A percentile compares a stretch with the other conserved stretches of the same genome.
Conservation (phyloP, 2,329 filamentous ascomycete species). For the Ophiostoma montium region DNA sequence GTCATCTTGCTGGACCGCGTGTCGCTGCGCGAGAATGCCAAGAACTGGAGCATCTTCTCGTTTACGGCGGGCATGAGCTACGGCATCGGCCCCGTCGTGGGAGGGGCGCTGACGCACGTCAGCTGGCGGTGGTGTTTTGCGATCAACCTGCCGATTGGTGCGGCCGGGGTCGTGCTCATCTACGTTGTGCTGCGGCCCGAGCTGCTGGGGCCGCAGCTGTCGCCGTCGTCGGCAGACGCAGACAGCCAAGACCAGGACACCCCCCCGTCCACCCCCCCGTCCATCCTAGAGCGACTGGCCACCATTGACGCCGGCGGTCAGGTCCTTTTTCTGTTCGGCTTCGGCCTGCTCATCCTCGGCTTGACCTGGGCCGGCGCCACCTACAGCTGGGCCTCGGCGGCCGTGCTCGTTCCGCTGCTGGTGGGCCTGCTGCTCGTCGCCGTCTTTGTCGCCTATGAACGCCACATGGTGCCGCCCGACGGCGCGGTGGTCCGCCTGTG, state of each 20-base stretch:
- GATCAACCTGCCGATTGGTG: conserved; percentile 29
- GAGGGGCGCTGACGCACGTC: conserved; percentile 38
- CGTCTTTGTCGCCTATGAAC: conserved; percentile 36
- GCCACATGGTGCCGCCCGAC: conserved; percentile 36
- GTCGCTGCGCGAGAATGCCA: conserved; percentile 43
- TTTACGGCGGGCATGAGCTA: conserved; percentile 46
- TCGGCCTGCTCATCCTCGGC: conserved; percentile 38
- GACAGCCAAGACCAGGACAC: too few species aligned
- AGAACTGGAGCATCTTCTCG: conserved; percentile 48
- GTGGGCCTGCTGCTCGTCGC: conserved; percentile 28
- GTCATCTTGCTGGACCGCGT: conserved; percentile 54
- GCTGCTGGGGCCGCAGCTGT: conserved; percentile 35
- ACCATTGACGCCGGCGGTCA: conserved; percentile 44
- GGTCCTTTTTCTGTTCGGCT: conserved; percentile 38
- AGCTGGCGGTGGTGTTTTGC: conserved; percentile 53
- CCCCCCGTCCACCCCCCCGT: background rate
- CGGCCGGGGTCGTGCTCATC: conserved; percentile 35
- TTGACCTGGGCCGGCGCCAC: conserved; percentile 41
- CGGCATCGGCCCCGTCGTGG: conserved; percentile 46
- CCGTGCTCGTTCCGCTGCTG: conserved; percentile 35
- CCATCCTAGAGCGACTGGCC: conserved; percentile 28
- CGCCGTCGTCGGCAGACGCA: too few species aligned
- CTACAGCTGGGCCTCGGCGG: conserved; percentile 35
- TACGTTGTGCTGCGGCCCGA: conserved; percentile 44
- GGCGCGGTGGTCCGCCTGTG: conserved; percentile 31